Conservation (phyloP, 148 eudicot genomes). For the Vaccinium corymbosum region DNA sequence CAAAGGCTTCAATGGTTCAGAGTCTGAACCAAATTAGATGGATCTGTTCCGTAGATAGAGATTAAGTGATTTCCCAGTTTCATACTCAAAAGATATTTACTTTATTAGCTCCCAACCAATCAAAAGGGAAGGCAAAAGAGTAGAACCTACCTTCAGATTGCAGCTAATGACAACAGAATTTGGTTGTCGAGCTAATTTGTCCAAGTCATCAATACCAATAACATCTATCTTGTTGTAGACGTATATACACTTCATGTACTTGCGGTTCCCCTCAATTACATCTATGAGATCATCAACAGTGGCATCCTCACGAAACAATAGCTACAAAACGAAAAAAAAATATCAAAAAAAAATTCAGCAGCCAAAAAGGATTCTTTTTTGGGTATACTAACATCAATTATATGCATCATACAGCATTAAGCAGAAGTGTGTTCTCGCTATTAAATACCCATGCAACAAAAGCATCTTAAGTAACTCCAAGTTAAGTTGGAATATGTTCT, state of each 20-base stretch:
- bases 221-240: conserved; percentile 99
- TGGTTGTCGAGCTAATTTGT: conserved; percentile 85
- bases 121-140: conserved; percentile 3
- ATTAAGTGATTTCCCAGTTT: neutral
- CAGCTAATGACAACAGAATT: conserved; percentile 97
- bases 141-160: conserved; percentile 62
- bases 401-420: neutral
- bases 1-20: neutral
- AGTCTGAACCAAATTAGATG: neutral
- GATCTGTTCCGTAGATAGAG: neutral
- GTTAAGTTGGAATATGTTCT: neutral
- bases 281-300: conserved; percentile 98
- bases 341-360: neutral
- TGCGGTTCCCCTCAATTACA: conserved; percentile 98
- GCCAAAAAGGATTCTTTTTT: neutral
- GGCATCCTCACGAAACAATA: conserved; percentile 98
- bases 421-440: neutral
- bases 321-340: conserved; percentile 37
- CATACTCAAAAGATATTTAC: neutral
- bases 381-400: neutral
- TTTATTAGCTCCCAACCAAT: neutral
- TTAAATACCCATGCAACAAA: neutral
- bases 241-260: conserved; percentile 92
- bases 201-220: conserved; percentile 98
- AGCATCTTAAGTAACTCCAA: neutral